Evolutionary conservation across 2,329 filamentous ascomycete species (phyloP).

Genomic region (Claviceps spartinae): DNA sequence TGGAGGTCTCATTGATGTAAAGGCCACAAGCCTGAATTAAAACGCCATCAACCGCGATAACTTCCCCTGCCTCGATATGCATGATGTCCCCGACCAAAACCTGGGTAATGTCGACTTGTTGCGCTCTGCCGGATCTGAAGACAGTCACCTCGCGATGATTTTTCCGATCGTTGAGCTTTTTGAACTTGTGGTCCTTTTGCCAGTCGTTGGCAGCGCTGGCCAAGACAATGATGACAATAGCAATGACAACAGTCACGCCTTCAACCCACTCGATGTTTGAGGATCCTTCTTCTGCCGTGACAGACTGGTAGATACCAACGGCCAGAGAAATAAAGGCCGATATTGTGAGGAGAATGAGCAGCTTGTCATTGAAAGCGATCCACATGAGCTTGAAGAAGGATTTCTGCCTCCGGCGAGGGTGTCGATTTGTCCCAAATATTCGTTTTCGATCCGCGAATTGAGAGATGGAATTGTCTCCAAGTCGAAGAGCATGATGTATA

Average conservation of each 20-base stretch:
- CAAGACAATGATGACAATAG: slow-evolving; percentile 61
- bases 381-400: slow-evolving; percentile 53
- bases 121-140: slow-evolving; percentile 57
- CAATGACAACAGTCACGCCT: slow-evolving; percentile 65
- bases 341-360: slow-evolving; percentile 56
- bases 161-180: slow-evolving; percentile 69
- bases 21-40: slow-evolving; percentile 41
- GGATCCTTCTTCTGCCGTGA: slow-evolving; percentile 35
- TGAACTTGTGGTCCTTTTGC: slow-evolving; percentile 71
- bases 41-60: slow-evolving; percentile 57
- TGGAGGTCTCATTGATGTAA: slow-evolving; percentile 61
- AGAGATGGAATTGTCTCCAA: slow-evolving; percentile 14
- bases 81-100: slow-evolving; percentile 62
- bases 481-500: slow-evolving; percentile 15
- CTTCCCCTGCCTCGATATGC: slow-evolving; percentile 58
- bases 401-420: slow-evolving; percentile 49
- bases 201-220: slow-evolving; percentile 71
- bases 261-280: slow-evolving; percentile 67
- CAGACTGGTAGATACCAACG: slow-evolving; percentile 61
- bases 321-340: slow-evolving; percentile 62
- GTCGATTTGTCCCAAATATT: slow-evolving; percentile 51
- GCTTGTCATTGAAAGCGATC: slow-evolving; percentile 75
- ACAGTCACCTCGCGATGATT: slow-evolving; percentile 63
- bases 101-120: slow-evolving; percentile 57
- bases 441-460: slow-evolving; percentile 46